phyloP scores from a whole-genome alignment of 352 stramenopile genomes.

The Phytophthora meadii region DNA sequence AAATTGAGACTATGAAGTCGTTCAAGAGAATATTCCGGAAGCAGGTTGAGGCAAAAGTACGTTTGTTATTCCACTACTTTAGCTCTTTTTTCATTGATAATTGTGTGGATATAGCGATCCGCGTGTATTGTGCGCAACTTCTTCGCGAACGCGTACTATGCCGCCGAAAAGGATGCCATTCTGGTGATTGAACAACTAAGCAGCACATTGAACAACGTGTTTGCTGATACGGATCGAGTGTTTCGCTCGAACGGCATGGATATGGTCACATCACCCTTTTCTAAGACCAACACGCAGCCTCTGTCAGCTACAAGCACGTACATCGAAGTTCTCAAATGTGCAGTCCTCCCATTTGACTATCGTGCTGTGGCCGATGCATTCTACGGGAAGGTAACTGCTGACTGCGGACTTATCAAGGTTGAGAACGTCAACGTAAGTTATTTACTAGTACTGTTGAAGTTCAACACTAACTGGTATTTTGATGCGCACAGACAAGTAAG shows the following conservation, averaged over 20 bases:
- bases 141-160: background rate
- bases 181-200: background rate
- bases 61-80: background rate
- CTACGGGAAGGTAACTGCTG: background rate
- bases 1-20: background rate
- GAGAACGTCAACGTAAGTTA: background rate
- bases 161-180: background rate
- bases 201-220: background rate
- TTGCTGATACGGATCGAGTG: background rate
- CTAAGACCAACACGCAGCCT: background rate
- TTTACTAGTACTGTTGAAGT: background rate
- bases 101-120: background rate
- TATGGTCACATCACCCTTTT: background rate
- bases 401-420: background rate
- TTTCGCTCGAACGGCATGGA: background rate
- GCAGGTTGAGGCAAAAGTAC: background rate
- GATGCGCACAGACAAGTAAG: background rate
- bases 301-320: background rate
- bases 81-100: background rate
- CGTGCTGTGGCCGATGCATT: slow-evolving; percentile 3
- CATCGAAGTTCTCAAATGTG: slow-evolving; percentile 10
- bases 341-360: background rate
- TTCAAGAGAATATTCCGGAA: background rate
- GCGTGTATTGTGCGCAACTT: background rate
- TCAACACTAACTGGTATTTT: background rate